Evolutionary conservation across 306 rosid species (phyloP).

Genomic region (Acacia crassicarpa): DNA sequence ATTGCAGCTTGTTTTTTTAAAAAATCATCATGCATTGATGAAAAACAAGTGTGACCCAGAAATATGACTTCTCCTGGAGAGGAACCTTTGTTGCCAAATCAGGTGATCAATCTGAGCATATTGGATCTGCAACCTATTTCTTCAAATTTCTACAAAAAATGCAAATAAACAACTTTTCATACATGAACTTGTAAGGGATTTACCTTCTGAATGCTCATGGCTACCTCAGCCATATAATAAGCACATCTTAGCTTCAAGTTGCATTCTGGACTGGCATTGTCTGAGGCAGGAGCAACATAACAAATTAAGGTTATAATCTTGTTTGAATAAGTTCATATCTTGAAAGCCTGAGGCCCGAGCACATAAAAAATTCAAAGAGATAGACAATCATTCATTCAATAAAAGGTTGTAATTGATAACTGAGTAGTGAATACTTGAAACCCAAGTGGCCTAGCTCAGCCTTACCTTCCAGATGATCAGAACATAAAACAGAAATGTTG

Average conservation of each 20-base stretch:
- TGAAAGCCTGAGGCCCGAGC: conserved; percentile 13
- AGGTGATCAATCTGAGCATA: conserved; percentile 12
- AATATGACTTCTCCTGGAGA: not conserved
- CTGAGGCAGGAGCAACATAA: conserved; percentile 45
- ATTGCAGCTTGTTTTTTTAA: not conserved
- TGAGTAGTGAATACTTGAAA: conserved; percentile 12
- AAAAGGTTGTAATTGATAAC: conserved; percentile 4
- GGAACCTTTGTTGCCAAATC: not conserved
- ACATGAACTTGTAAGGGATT: conserved; percentile 26
- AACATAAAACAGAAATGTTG: conserved; percentile 75
- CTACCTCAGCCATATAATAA: conserved; percentile 86
- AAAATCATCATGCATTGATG: not conserved
- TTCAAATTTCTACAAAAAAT: conserved; percentile 21
- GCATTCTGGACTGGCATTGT: conserved; percentile 74
- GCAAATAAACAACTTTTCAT: conserved; percentile 17
- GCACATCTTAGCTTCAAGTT: conserved; percentile 77
- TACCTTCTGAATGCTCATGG: conserved; percentile 96
- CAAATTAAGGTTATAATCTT: conserved; percentile 26
- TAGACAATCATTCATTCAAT: not conserved
- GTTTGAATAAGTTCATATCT: conserved; percentile 11
- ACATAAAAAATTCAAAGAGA: conserved; percentile 22
- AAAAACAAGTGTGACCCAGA: not conserved
- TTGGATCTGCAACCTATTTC: conserved; percentile 15
- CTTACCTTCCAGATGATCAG: conserved; percentile 78
- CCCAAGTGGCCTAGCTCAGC: conserved; percentile 14